These are phyloP conservation scores for Aurantiochytrium sp. DNA, from an alignment of 108 stramenopile species.

Conservation along the genomic window DNA sequence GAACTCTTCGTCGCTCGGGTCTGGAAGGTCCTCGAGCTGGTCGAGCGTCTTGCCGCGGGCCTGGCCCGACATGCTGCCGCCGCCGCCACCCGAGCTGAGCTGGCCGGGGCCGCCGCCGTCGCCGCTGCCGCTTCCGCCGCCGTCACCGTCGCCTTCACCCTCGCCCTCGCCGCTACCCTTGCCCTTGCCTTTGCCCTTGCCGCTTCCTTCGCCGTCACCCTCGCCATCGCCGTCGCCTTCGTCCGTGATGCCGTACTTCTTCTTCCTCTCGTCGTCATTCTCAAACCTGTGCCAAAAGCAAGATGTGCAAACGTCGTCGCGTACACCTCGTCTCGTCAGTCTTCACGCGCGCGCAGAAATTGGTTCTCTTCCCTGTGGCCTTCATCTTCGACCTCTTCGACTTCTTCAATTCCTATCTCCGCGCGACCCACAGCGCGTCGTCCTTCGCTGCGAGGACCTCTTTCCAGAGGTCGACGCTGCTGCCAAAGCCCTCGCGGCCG, in stretches of 20 bases:
- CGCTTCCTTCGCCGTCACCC: neutral
- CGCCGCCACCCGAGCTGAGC: neutral
- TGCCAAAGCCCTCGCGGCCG: too few species aligned
- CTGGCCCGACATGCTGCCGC: conserved; percentile 10
- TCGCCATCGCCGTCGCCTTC: neutral
- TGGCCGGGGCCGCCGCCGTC: neutral
- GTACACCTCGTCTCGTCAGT: too few species aligned
- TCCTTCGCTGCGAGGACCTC: too few species aligned
- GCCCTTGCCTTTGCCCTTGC: conserved; percentile 21
- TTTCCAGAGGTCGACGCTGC: too few species aligned
- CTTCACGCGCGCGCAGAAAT: too few species aligned
- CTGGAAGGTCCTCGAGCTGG: neutral
- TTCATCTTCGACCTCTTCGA: too few species aligned
- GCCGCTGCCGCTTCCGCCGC: neutral
- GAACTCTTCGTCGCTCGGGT: conserved; percentile 20
- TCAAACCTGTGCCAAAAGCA: neutral
- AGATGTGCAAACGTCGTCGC: too few species aligned
- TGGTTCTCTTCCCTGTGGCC: too few species aligned
- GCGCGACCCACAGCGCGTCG: too few species aligned
- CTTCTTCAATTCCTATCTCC: too few species aligned
- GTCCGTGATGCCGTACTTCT: neutral
- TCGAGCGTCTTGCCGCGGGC: neutral
- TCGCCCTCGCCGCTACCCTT: neutral
- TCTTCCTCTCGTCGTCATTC: conserved; percentile 2
- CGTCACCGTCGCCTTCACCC: neutral